Base-by-base conservation (phyloP, 768 basidiomycete genomes). In the Russula sp. region DNA sequence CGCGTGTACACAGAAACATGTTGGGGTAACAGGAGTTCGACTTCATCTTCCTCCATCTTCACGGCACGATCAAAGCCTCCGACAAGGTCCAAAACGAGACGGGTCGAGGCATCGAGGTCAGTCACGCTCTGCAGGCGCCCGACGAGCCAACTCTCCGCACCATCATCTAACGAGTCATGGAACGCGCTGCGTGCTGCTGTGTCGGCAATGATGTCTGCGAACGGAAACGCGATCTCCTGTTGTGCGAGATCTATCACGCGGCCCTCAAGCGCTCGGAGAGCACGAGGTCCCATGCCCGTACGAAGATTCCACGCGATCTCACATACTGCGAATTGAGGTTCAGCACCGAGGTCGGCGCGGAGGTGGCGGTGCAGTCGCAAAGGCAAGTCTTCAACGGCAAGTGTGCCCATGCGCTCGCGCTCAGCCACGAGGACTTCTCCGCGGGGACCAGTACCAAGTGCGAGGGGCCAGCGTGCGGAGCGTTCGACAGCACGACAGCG, bases 401-500 rank as follows among this genome's bases (percentile, higher is more conserved):
- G 73, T 7, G 78, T 74, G 3, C 87, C 86, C 11, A 89, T 79
- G 28, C 92, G 84, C 73, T 95, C 93, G 63, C 92, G 80, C 75
- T 93, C 90, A 16, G 90, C 76, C 26, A 93, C 73, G 57, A 92
- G 73, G 32, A 89, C 75, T 36, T 82, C 81, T 53, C 70, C 70
- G 18, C 72, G 67, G 60, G 74, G 75, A 20, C 75, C 76, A 26
- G 79, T 72, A 46, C 84, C 87, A 40, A 93, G 79, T 18, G 81
- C 81, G 30, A 93, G 81, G 2, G 92, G 92, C 84, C 89, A 88
- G 50, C 90, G 83, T 38, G 88, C 89, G 65, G 85, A 85, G 49
- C 90, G 87, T 75, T 97, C 95, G n/a, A 94, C 80, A 67, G 94
- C 92, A 59, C 90, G 84, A 71, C 92, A 94, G 62, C 92, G 83